Base-by-base conservation (phyloP, 2,329 filamentous ascomycete species). In the Arthrinium puccinioides region DNA sequence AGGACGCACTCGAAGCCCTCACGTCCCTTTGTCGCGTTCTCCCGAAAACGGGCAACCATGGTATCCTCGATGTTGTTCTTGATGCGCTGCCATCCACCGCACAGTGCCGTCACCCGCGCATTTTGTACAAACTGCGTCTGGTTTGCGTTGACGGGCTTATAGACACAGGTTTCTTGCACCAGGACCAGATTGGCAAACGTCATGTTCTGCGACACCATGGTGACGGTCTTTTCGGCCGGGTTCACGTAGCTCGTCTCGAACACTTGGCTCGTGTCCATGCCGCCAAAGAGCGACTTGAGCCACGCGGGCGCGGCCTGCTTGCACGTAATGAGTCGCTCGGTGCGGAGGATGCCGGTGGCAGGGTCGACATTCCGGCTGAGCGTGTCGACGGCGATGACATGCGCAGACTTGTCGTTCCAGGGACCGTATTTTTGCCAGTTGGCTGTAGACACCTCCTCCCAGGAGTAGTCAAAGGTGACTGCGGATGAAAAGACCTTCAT, bases 361-460 rank as follows among this genome's bases (percentile, higher is more conserved):
- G 68, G 58, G 51, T 79, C 72, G 59, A 79, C 68, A 34, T 50
- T 49, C 31, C 92, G 85, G 37, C 80, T 83, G 52, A 98, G 66
- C 11, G 90, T 97, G 67, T 98, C 92, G 55, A 97, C 92, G 49
- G 87, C 89, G 48, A 94, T 80, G 49, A 98, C 92, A 63, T 98
- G 92, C 27, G 88, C 87, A n/a, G 86, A 89, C 67, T 95, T 92
- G 62, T 96, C 85, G 70, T 98, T 98, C 90, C 92, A 97, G 15
- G 90, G 90, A 55, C 87, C 94, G 67, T 98, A 98, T 64, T 98
- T 98, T 52, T 82, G 84, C 92, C 92, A 98, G 74, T 98, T 98
- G 59, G 86, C 88, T 11, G 87, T 88, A 19, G 88, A 95, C 24
- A 98, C 92, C 63, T 97, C 90, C 56, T 95, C 87, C 92, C 92